Evolutionary conservation across 176 grass and related monocot genomes (phyloP).

Genomic region (Bromus sterilis): DNA sequence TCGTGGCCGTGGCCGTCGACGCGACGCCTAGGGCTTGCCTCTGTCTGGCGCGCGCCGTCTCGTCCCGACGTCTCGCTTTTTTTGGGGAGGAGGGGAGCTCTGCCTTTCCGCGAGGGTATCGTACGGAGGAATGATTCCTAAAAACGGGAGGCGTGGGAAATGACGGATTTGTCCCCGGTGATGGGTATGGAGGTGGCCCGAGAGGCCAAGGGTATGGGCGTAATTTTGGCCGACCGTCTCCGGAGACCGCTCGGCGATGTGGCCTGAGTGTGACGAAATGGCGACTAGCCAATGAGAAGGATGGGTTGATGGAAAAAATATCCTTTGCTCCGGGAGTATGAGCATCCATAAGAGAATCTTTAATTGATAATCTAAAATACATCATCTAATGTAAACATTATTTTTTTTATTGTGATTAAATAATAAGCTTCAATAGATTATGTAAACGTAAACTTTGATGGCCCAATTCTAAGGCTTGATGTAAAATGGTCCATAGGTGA

Average conservation of each 20-base stretch:
- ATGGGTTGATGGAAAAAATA: no score
- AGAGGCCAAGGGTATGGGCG: neutral
- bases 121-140: constrained; percentile 12
- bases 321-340: no score
- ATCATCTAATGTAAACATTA: no score
- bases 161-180: neutral
- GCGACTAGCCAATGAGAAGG: no score
- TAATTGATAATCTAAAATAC: no score
- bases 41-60: neutral
- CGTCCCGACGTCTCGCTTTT: neutral
- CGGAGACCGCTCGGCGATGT: neutral
- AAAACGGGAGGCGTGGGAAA: neutral
- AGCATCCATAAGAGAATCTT: no score
- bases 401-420: no score
- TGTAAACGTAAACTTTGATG: no score
- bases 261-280: no score
- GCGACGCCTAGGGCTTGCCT: neutral
- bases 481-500: no score
- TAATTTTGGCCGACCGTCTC: neutral
- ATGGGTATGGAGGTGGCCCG: neutral
- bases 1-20: neutral
- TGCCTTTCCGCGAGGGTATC: neutral
- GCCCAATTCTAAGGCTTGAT: no score
- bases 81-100: neutral
- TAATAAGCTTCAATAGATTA: no score